Base-by-base conservation (phyloP, 257 asterid species). In the Solanum stenotomum region DNA sequence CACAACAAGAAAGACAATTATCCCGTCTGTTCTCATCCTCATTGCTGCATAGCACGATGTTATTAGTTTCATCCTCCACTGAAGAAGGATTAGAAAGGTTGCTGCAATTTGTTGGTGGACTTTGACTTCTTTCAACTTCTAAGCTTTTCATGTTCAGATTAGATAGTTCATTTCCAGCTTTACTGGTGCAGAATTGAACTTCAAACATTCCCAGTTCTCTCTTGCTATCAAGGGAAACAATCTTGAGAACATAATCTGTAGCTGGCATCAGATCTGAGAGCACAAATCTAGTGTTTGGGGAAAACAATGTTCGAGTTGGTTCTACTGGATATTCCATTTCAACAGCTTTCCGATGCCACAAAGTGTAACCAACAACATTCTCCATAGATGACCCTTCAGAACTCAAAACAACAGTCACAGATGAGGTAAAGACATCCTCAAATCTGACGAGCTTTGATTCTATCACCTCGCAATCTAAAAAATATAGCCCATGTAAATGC, bases 1-100 rank as follows among this genome's bases (percentile, higher is more conserved):
- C 88, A 27, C 90, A 79, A 83, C 79, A 89, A 38, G 92, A 90
- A 68, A 75, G 93, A 83, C 90, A 91, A 85, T 83, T 91, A 25
- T 92, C 94, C 61, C 90, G 90, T 89, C 93, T 87, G 83, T 92
- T 90, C 65, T 91, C 93, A 31, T 89, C 92, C 87, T 87, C 94
- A 8, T 87, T 91, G 89, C 92, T 90, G 92, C 92, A 88, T 35
- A 95, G 94, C 88, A 90, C 14, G 75, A 37, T 89, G 79, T 94
- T 92, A 63, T 91, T 93, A 83, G 94, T 94, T 90, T 94, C 98
- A 44, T 96, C 98, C 89, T 96, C 99, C 49, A 95, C 92, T 1
- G 98, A 94, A 34, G 98, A 95, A 87, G 97, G 98, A 92, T 95
- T 96, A 10, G 98, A 97, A 88, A 94, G 96, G 89, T 94, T 95